Conservation (phyloP, 2,329 filamentous ascomycete species). For the Colletotrichum orchidophilum region DNA sequence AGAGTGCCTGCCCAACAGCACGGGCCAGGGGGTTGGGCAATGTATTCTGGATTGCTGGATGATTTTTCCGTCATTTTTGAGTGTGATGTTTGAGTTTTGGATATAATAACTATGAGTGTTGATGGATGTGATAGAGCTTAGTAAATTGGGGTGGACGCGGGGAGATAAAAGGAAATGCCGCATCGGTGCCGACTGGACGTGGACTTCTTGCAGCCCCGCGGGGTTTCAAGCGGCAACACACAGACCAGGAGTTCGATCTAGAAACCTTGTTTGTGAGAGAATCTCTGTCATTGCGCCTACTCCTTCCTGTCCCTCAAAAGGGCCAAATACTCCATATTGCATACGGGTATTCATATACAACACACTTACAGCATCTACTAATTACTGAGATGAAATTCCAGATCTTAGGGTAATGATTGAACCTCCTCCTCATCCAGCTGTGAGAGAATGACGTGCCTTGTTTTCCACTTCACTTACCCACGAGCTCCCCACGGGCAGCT, state of each 20-base stretch:
- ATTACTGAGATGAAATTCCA: no score
- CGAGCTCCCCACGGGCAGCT: no score
- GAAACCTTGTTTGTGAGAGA: background rate
- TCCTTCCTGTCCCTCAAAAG: no score
- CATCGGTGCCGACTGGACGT: background rate
- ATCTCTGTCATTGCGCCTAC: no score
- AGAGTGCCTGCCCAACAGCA: conserved; percentile 52
- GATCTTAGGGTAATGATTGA: no score
- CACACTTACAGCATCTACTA: no score
- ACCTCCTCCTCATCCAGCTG: no score
- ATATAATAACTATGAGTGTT: background rate
- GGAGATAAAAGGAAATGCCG: background rate
- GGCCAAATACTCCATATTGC: no score
- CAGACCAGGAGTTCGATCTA: background rate
- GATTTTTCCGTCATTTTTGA: conserved; percentile 6
- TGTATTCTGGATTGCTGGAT: conserved; percentile 29
- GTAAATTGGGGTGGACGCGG: background rate
- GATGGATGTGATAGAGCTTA: background rate
- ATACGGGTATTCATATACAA: no score
- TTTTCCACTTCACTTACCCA: no score
- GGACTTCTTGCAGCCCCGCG: background rate
- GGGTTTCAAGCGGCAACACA: background rate
- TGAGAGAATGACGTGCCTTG: no score
- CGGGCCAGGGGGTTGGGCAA: conserved; percentile 46
- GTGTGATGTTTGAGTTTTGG: background rate